A percentile compares a stretch with the other conserved stretches of the same genome.
These are phyloP conservation scores for Solanum corneliomulleri DNA, from an alignment of 257 asterid genomes.

Conservation along the genomic window DNA sequence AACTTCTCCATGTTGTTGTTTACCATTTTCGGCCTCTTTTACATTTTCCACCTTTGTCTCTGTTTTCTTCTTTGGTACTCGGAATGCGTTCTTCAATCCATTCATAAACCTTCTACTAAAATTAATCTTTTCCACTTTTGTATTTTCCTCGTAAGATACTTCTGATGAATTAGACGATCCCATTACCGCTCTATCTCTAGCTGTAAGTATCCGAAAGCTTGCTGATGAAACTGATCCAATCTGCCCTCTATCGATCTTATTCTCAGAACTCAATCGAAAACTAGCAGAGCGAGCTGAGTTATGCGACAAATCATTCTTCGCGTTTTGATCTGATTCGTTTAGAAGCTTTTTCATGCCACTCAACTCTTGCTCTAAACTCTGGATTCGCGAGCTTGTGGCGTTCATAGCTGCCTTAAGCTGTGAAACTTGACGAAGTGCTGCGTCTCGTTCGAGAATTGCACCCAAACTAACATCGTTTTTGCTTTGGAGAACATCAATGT, in stretches of 20 bases:
- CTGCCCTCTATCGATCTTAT: slow-evolving; percentile 47
- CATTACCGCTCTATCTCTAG: background rate
- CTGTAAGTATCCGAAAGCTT: slow-evolving; percentile 18
- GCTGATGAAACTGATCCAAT: slow-evolving; percentile 55
- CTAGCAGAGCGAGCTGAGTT: slow-evolving; percentile 46
- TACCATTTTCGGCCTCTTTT: background rate
- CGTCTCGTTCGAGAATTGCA: slow-evolving; percentile 56
- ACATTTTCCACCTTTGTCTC: slow-evolving; percentile 3
- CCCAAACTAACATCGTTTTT: slow-evolving; percentile 41
- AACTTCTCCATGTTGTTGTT: slow-evolving; percentile 5
- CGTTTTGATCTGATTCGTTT: slow-evolving; percentile 16
- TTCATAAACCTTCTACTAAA: slow-evolving; percentile 42
- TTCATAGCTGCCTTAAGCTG: slow-evolving; percentile 52
- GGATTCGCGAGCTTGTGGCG: slow-evolving; percentile 53
- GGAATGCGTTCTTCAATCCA: slow-evolving; percentile 50
- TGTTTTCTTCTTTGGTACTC: slow-evolving; percentile 37
- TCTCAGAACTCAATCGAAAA: slow-evolving; percentile 43
- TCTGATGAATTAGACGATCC: slow-evolving; percentile 28
- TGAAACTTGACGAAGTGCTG: slow-evolving; percentile 57
- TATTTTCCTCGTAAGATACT: slow-evolving; percentile 19
- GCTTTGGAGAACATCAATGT: background rate
- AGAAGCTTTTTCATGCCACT: slow-evolving; percentile 42
- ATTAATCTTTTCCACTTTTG: slow-evolving; percentile 13
- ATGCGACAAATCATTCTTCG: background rate
- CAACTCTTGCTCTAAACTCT: slow-evolving; percentile 51